Base-by-base conservation (phyloP, 495 filamentous ascomycete genomes). In the Elaphomyces granulatus region DNA sequence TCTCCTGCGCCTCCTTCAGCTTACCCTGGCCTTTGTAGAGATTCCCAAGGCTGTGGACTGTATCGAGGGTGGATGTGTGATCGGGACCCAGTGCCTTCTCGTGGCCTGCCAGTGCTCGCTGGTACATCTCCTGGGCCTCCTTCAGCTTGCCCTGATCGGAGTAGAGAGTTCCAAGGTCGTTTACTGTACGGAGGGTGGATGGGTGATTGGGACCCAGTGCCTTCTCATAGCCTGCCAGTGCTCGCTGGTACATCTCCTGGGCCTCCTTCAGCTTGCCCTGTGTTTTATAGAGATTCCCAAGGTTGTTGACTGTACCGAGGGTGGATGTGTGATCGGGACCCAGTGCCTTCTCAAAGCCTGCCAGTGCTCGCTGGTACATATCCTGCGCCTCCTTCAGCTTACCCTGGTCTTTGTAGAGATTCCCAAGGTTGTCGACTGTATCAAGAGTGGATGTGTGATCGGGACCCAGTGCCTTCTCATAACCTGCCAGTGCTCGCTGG, bases 181-280 rank as follows among this genome's bases (percentile, higher is more conserved):
- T 45, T 30, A 66, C 44, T 32, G 54, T 68, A 12, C 45, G 21
- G 9, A 63, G 56, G 8, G 55, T 64, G 26, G 43, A 58, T 20
- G 34, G 42, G 44, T 66, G 54, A 21, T 60, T 51, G 8, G 45
- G 49, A 18, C 60, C 60, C 0, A 54, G 45, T 17, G 52, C 50
- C 41, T 63, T 63, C 47, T 64, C 52, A 1, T 51, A 43, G 34
- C 52, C 52, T 45, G 34, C 44, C n/a, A 54, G 43, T 33, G 45
- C 54, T 35, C 53, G 44, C 36, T 45, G 33, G 42, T 56, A 64
- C 45, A 61, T 56, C 37, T 51, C 33, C 44, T 65, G 60, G 43
- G 64, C 56, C 46, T 65, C 50, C 0, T 42, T 26, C 42, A 61
- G 43, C 51, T 59, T 63, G n/a, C 53, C 58, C 38, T 65, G 58